A percentile compares a stretch with the other conserved stretches of the same genome.
phyloP scores from a whole-genome alignment of 192 early-diverging fungal species.

The Backusella westeae region DNA sequence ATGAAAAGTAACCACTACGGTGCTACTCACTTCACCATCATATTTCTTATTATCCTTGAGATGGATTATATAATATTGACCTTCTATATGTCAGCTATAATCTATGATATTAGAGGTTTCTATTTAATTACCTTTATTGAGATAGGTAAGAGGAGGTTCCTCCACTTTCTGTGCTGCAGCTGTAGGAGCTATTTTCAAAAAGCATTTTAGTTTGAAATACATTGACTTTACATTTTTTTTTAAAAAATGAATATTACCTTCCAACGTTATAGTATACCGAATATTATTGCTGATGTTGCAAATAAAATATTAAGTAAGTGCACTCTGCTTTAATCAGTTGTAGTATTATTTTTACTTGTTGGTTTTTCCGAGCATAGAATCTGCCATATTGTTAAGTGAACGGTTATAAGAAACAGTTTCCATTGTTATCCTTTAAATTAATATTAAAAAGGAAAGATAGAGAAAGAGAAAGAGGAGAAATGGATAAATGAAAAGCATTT shows the following conservation, averaged over 20 bases:
- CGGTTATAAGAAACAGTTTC: background rate
- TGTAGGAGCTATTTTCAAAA: constrained; percentile 42
- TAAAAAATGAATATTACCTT: constrained; percentile 9
- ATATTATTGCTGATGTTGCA: background rate
- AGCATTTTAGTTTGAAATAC: background rate
- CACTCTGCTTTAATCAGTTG: background rate
- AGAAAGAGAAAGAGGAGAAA: background rate
- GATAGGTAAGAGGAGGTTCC: constrained; percentile 63
- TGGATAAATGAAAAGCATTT: background rate
- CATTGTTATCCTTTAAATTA: background rate
- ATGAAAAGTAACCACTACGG: constrained; percentile 66
- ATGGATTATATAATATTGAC: constrained; percentile 57
- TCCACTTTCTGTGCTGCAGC: constrained; percentile 52
- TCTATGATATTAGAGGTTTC: background rate
- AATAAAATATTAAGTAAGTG: background rate
- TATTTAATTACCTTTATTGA: constrained; percentile 62
- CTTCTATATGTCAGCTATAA: constrained; percentile 21
- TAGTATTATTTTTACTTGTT: background rate
- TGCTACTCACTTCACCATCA: constrained; percentile 52
- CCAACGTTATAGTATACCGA: constrained; percentile 10
- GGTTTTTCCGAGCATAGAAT: background rate
- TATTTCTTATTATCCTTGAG: constrained; percentile 46
- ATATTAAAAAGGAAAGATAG: background rate
- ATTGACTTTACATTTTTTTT: background rate
- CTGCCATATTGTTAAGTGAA: background rate